phyloP scores from a whole-genome alignment of 805 yeast genomes.

The Isabelozyma pseudorhagii region DNA sequence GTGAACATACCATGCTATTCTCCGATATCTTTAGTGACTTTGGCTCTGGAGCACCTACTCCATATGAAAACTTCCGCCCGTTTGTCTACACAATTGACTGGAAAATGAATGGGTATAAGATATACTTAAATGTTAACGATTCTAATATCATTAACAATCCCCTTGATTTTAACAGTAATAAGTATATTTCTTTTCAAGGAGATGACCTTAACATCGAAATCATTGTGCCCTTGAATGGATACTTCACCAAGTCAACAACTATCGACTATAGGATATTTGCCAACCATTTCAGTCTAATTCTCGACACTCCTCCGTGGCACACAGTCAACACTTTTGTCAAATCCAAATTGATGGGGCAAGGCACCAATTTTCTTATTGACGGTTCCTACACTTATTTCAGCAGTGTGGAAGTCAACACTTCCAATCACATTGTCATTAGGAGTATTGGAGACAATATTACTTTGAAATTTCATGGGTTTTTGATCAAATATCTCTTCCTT shows the following conservation, averaged over 20 bases:
- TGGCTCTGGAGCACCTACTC: constrained; percentile 63
- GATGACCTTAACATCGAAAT: constrained; percentile 45
- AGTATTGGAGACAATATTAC: constrained; percentile 66
- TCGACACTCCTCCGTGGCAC: constrained; percentile 91
- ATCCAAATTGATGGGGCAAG: constrained; percentile 61
- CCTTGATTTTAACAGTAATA: constrained; percentile 75
- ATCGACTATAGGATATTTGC: constrained; percentile 53
- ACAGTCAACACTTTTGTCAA: constrained; percentile 70
- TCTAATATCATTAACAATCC: constrained; percentile 88
- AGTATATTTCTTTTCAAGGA: constrained; percentile 73
- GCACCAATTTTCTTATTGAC: constrained; percentile 53
- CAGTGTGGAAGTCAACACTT: constrained; percentile 59
- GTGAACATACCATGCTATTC: constrained; percentile 78
- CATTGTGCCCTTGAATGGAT: constrained; percentile 56
- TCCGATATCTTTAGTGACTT: constrained; percentile 77
- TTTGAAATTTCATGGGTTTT: constrained; percentile 73
- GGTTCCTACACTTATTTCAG: constrained; percentile 67
- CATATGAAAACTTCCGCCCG: constrained; percentile 78
- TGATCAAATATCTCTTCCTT: constrained; percentile 69
- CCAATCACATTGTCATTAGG: constrained; percentile 65
- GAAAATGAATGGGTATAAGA: constrained; percentile 51
- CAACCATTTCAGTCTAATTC: constrained; percentile 54
- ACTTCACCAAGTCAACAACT: constrained; percentile 49
- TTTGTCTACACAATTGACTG: constrained; percentile 60
- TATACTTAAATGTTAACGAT: constrained; percentile 80